A percentile compares a stretch with the other conserved stretches of the same genome.
These are phyloP conservation scores for Xylaria sp. DNA, from an alignment of 2,329 filamentous ascomycete species.

Conservation along the genomic window DNA sequence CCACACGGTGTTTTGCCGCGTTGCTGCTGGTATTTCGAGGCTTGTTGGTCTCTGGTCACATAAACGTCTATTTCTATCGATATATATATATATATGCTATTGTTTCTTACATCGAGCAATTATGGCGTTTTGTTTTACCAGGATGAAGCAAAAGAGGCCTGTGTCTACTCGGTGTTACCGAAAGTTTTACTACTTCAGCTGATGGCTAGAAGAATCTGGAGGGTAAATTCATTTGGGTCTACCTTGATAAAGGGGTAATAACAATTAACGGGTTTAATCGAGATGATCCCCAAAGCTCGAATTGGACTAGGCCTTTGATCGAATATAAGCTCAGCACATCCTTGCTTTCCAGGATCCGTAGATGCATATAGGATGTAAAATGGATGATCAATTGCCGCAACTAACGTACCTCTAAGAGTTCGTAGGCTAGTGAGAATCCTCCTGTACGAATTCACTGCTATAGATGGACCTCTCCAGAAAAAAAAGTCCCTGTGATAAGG, in stretches of 20 bases:
- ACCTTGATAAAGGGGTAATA: not conserved
- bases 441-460: no score
- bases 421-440: no score
- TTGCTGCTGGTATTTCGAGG: not conserved
- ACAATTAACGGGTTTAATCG: not conserved
- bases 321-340: not conserved
- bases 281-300: not conserved
- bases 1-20: not conserved
- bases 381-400: no score
- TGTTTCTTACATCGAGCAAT: not conserved
- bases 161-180: not conserved
- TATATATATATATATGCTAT: not conserved
- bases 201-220: not conserved
- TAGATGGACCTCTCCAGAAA: no score
- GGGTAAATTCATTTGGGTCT: not conserved
- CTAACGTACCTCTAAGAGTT: no score
- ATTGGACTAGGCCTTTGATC: not conserved
- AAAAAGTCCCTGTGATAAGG: no score
- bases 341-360: not conserved
- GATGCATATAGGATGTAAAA: no score
- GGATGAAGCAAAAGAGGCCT: not conserved
- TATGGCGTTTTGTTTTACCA: not conserved
- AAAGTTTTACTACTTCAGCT: constrained; percentile 2
- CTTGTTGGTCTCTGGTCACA: not conserved
- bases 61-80: not conserved